Base-by-base conservation (phyloP, 805 yeast species). In the Hanseniaspora meyeri region DNA sequence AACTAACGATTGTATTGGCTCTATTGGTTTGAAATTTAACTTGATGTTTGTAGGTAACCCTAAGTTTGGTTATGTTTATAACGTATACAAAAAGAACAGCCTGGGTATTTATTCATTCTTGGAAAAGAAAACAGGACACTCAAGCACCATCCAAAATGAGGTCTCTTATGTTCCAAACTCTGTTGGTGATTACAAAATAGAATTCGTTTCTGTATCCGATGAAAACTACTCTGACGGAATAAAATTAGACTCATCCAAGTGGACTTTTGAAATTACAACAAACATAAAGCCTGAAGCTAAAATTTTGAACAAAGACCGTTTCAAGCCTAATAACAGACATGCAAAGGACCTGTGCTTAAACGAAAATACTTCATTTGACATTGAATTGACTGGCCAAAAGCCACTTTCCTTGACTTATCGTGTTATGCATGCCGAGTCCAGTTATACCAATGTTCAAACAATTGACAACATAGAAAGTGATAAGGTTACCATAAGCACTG, bases 1-100 rank as follows among this genome's bases (percentile, higher is more conserved):
- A 2, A 73, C 80, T 29, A 97, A 91, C 63, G 79, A 84, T 50
- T 93, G 99, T 71, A 85, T 93, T 34, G 98, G 98, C 0, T 87
- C 89, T 47, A 82, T 88, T 9, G 98, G 97, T 0, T 80, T 89
- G 58, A 74, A 76, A 36, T 88, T 87, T 59, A 86, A 83, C 51
- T 74, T 90, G 58, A 68, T 76, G 0, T 73, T 84, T 52, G 71
- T 77, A 5, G 97, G 98, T 17, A 78, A 82, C 32, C 85, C 95
- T 0, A 97, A 97, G 1, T 93, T 85, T 70, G 76, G 75, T 55
- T 74, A 88, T 27, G 77, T 74, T 43, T 82, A 83, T 59, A 75
- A 77, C 46, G 80, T 83, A 14, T 85, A 79, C 62, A 78, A 79
- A 57, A 65, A 79, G 14, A 71, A 75, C 39, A 68, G 72, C 27